These are phyloP conservation scores for Lavandula angustifolia DNA, from an alignment of 257 asterid genomes.

Conservation along the genomic window DNA sequence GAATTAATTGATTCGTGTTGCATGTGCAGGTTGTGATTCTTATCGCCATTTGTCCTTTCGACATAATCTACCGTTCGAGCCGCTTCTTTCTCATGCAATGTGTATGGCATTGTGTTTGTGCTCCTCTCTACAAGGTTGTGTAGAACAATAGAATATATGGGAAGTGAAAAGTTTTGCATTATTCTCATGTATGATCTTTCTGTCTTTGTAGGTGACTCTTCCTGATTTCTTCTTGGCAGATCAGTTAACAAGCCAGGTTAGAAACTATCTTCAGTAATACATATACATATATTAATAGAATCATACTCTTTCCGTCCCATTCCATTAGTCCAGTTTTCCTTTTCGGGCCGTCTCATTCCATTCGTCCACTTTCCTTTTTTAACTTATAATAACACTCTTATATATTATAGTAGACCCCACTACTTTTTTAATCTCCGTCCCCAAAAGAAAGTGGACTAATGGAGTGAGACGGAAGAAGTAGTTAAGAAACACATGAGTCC, in stretches of 20 bases:
- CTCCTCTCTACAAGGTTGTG: conserved; percentile 81
- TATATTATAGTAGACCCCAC: no score
- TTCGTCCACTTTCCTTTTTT: no score
- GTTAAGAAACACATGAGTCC: neutral
- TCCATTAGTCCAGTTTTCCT: no score
- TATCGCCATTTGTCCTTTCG: conserved; percentile 67
- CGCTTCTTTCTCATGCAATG: conserved; percentile 62
- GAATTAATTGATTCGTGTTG: neutral
- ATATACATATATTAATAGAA: neutral
- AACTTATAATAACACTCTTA: no score
- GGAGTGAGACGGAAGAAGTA: no score
- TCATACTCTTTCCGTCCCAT: no score
- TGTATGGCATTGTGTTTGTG: conserved; percentile 70
- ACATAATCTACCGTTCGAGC: conserved; percentile 73
- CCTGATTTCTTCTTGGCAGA: conserved; percentile 90
- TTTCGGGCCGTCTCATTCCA: no score
- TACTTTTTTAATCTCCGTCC: no score
- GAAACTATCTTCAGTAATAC: neutral
- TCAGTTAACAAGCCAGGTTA: conserved; percentile 94
- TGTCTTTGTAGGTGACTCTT: conserved; percentile 55
- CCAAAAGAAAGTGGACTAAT: no score
- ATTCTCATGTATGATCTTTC: conserved; percentile 13
- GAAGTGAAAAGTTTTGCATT: conserved; percentile 6
- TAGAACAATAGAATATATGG: neutral
- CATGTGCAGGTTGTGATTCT: conserved; percentile 51